These are phyloP conservation scores for Amanita rimosa DNA, from an alignment of 768 basidiomycete genomes.

Conservation along the genomic window DNA sequence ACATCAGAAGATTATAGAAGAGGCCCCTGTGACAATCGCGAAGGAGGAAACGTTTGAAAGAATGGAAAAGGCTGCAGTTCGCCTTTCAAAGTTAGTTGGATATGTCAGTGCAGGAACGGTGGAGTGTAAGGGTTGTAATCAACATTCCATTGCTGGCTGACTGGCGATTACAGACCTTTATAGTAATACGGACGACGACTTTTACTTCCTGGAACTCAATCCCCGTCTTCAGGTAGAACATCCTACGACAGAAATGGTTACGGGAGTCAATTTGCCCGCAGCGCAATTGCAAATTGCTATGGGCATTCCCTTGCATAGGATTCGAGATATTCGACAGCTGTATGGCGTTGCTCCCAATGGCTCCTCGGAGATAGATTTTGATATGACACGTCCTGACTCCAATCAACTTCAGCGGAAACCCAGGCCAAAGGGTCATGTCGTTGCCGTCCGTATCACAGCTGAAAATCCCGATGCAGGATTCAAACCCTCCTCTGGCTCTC, in stretches of 20 bases:
- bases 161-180: conserved; percentile 62
- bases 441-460: conserved; percentile 97
- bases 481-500: conserved; percentile 94
- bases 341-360: conserved; percentile 91
- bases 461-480: conserved; percentile 99
- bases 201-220: conserved; percentile 97
- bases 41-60: conserved; percentile 84
- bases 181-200: conserved; percentile 84
- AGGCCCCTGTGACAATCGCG: conserved; percentile 97
- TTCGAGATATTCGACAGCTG: conserved; percentile 89
- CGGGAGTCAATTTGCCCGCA: conserved; percentile 94
- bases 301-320: conserved; percentile 94
- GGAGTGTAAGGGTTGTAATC: conserved; percentile 51
- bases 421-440: conserved; percentile 94
- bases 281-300: conserved; percentile 96
- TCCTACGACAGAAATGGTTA: conserved; percentile 99
- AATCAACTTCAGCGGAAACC: conserved; percentile 89
- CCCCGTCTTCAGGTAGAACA: conserved; percentile 99
- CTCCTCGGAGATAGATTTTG: conserved; percentile 91
- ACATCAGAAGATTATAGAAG: conserved; percentile 99
- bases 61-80: conserved; percentile 99
- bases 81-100: conserved; percentile 96
- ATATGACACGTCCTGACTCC: conserved; percentile 83
- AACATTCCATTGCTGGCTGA: conserved; percentile 4
- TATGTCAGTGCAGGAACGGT: conserved; percentile 99